Base-by-base conservation (phyloP, 2,329 filamentous ascomycete genomes). In the Colletotrichum sp. region DNA sequence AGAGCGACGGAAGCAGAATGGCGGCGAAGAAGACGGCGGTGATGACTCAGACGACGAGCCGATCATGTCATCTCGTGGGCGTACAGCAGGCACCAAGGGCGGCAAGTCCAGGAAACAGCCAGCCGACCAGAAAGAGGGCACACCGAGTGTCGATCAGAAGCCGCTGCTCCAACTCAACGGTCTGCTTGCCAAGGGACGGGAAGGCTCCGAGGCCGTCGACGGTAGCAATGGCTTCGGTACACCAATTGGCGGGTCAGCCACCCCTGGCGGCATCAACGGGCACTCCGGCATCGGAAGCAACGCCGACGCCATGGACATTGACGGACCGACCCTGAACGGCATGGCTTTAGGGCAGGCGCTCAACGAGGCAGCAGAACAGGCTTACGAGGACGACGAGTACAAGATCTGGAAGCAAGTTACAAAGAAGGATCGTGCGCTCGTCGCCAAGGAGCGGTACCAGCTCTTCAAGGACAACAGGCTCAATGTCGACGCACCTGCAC, bases 381-480 rank as follows among this genome's bases (percentile, higher is more conserved):
- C 91, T 15, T 95, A 95, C 79, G 92, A 98, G 80, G 96, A 99
- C 80, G 96, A 99, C 75, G 96, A 98, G 82, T 98, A 97, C 86
- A 98, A 98, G 83, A 95, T 97, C 44, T 99, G 98, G 97, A 99
- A 99, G 87, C 96, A 99, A 85, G 95, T 98, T 55, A 99, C 97
- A 3, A 99, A 99, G 86, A 98, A 97, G 83, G 96, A 98, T 81
- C 93, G 97, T 77, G 97, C 97, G 6, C 88, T 94, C 28, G 92
- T 96, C 69, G 94, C 97, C 75, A 95, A 96, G 78, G 95, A 98
- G 82, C 92, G 97, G 36, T 93, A 96, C 84, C 92, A 94, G 52
- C 90, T 99, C 16, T 98, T 99, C 86, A 94, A 94, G 77, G 94
- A 94, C 67, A 94, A 96, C 80, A 95, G 93, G 81, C 88, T 99